Conservation (phyloP, 805 yeast species). For the Phaffomyces opuntiae region DNA sequence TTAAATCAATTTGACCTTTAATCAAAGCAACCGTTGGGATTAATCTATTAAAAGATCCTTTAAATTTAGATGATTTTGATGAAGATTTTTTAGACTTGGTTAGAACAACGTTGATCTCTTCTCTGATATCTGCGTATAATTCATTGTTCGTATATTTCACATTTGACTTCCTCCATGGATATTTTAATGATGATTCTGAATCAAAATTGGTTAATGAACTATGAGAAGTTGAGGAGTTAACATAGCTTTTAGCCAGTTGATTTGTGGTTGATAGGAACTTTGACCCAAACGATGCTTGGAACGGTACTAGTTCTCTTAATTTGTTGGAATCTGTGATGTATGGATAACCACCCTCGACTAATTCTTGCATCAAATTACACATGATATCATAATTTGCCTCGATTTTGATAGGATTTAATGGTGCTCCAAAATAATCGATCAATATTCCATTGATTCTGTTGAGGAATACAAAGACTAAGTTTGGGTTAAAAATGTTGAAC, state of each 20-base stretch:
- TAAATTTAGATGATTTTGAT: slow-evolving; percentile 13
- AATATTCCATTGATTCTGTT: slow-evolving; percentile 43
- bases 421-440: slow-evolving; percentile 50
- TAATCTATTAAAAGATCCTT: slow-evolving; percentile 9
- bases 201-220: slow-evolving; percentile 5
- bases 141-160: slow-evolving; percentile 78
- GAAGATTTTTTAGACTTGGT: slow-evolving; percentile 18
- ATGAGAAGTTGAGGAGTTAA: slow-evolving; percentile 10
- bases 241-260: slow-evolving; percentile 21
- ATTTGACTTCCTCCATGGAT: slow-evolving; percentile 76
- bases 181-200: slow-evolving; percentile 19
- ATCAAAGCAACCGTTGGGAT: slow-evolving; percentile 47
- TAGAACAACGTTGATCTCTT: slow-evolving; percentile 51
- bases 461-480: slow-evolving; percentile 49
- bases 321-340: slow-evolving; percentile 64
- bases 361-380: slow-evolving; percentile 63
- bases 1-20: slow-evolving; percentile 56
- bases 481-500: slow-evolving; percentile 34
- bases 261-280: slow-evolving; percentile 31
- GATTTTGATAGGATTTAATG: slow-evolving; percentile 50
- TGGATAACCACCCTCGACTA: slow-evolving; percentile 75
- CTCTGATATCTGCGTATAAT: slow-evolving; percentile 76
- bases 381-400: slow-evolving; percentile 66
- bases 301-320: slow-evolving; percentile 64
- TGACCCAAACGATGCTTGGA: slow-evolving; percentile 25